Evolutionary conservation across 495 filamentous ascomycete species (phyloP).

Genomic region (Talaromyces trachyspermus): DNA sequence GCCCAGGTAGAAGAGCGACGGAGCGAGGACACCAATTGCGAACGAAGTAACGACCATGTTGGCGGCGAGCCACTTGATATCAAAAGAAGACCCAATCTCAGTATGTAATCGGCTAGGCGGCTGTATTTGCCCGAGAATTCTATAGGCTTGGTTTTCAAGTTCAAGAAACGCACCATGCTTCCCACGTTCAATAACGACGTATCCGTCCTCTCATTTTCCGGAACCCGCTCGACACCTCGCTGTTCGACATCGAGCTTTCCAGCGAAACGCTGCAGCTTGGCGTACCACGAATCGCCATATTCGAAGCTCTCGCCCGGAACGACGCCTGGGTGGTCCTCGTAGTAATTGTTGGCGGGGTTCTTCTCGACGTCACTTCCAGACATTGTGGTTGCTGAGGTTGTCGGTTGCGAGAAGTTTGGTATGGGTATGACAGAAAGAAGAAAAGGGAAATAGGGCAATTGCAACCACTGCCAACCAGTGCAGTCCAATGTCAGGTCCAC

Average conservation of each 20-base stretch:
- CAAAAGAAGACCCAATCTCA: neutral
- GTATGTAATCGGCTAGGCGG: too few species aligned
- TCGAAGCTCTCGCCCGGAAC: slow-evolving; percentile 56
- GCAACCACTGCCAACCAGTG: too few species aligned
- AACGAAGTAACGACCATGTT: slow-evolving; percentile 83
- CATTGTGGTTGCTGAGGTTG: slow-evolving; percentile 13
- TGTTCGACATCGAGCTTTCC: slow-evolving; percentile 65
- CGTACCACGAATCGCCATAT: slow-evolving; percentile 53
- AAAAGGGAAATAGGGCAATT: too few species aligned
- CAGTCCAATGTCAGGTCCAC: too few species aligned
- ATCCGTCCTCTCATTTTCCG: slow-evolving; percentile 63
- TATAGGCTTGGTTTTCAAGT: neutral
- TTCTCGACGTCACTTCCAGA: slow-evolving; percentile 32
- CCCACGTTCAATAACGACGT: slow-evolving; percentile 59
- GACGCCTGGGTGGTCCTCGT: slow-evolving; percentile 47
- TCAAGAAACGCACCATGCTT: slow-evolving; percentile 55
- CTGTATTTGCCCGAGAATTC: too few species aligned
- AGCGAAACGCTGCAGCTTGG: slow-evolving; percentile 62
- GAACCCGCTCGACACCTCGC: slow-evolving; percentile 76
- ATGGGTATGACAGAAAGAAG: neutral
- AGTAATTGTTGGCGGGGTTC: slow-evolving; percentile 29
- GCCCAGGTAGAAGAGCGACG: slow-evolving; percentile 58
- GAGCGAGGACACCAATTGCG: slow-evolving; percentile 68
- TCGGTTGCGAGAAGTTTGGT: too few species aligned
- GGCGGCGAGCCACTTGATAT: slow-evolving; percentile 65